phyloP scores from a whole-genome alignment of 306 rosid species.

The Cercis canadensis region DNA sequence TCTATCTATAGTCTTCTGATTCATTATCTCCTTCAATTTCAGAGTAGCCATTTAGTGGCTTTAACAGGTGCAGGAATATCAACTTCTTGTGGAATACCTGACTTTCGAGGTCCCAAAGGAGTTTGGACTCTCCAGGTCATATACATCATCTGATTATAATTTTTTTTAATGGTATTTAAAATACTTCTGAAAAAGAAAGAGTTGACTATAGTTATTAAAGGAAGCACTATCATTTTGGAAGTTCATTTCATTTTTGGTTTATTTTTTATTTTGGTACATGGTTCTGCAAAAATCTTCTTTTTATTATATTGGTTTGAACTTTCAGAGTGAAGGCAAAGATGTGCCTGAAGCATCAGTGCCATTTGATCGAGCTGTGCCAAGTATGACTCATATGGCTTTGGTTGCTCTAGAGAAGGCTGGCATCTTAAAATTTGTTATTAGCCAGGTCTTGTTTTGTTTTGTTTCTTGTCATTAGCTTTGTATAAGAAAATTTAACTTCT shows the following conservation, averaged over 20 bases:
- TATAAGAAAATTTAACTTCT: too few species aligned
- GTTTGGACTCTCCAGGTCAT: slow-evolving; percentile 96
- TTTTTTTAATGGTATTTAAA: slow-evolving; percentile 21
- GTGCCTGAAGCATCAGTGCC: slow-evolving; percentile 97
- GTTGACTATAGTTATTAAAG: too few species aligned
- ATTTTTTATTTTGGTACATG: slow-evolving; percentile 11
- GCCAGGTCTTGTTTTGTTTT: slow-evolving; percentile 54
- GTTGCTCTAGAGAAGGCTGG: slow-evolving; percentile 85
- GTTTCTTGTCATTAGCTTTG: too few species aligned
- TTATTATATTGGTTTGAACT: slow-evolving; percentile 19
- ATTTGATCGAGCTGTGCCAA: slow-evolving; percentile 94
- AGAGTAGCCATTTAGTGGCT: slow-evolving; percentile 98
- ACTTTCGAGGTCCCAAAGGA: slow-evolving; percentile 98
- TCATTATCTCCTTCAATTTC: slow-evolving; percentile 45
- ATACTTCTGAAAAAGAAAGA: too few species aligned
- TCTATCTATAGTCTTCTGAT: too few species aligned
- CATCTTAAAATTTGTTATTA: slow-evolving; percentile 83
- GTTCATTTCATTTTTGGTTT: too few species aligned
- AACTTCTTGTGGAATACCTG: slow-evolving; percentile 98
- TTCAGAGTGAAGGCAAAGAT: slow-evolving; percentile 96
- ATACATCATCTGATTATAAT: too few species aligned
- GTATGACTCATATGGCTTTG: slow-evolving; percentile 95
- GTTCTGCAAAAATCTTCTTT: slow-evolving; percentile 23
- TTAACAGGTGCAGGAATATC: slow-evolving; percentile 99
- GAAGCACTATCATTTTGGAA: too few species aligned